Base-by-base conservation (phyloP, 495 filamentous ascomycete genomes). In the Podospora comata region DNA sequence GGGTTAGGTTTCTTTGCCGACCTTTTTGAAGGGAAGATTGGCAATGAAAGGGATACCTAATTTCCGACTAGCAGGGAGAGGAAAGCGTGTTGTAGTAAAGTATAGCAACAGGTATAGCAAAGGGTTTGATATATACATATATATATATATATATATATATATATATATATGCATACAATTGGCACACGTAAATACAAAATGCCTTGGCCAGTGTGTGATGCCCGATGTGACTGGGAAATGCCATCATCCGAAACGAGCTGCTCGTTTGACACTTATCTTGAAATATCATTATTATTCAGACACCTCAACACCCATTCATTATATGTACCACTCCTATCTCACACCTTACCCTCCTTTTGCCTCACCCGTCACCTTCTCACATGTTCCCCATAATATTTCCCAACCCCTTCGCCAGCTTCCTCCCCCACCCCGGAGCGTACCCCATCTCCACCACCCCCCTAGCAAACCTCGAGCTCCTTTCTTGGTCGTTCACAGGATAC, bases 401-500 rank as follows among this genome's bases (percentile, higher is more conserved):
- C 39, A 48, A 48, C 39, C 39, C 39, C 15, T 48, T 48, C 2
- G 39, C 15, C 15, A 48, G 9, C 13, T 48, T 48, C 39, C 39
- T 48, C 76, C 62, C 19, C 53, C 1, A 81, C 9, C 4, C 76
- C 71, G n/a, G 78, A 67, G 80, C 84, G 72, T 87, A 87, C 39
- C 85, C 85, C 11, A 86, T 39, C 34, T 84, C 84, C n/a, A 86
- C 81, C 4, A 85, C 81, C 30, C 84, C 85, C 69, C 73, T 84
- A 4, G 82, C 81, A 66, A 89, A 88, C 62, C 78, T 62, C 86
- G 89, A 85, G 72, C 81, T 84, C 72, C 79, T 71, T 68, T 76
- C 79, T 66, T 81, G 83, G 57, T 83, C 80, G 4, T 78, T 72
- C 65, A 94, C 89, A 5, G 94, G 94, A 79, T 97, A 97, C 71